Conservation (phyloP, 2,329 filamentous ascomycete genomes). For the Cytospora schulzeri region DNA sequence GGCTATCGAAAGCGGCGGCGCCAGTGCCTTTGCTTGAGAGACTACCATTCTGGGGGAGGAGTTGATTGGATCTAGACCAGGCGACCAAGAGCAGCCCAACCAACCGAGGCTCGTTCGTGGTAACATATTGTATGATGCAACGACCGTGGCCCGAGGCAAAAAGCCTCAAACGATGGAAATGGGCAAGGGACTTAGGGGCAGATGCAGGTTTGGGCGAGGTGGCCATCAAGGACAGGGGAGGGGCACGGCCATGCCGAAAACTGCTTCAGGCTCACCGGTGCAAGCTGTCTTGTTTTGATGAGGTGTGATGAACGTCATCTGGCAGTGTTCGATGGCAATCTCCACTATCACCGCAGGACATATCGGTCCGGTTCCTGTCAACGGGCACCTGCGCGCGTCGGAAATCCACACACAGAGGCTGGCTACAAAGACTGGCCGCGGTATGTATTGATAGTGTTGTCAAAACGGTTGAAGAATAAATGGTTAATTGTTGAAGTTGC, state of each 20-base stretch:
- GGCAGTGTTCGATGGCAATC: not conserved
- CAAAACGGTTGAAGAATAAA: not conserved
- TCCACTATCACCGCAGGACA: not conserved
- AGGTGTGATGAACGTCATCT: not conserved
- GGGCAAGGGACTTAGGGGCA: not conserved
- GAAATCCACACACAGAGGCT: not conserved
- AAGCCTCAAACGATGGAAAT: not conserved
- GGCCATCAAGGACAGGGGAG: not conserved
- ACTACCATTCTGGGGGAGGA: not conserved
- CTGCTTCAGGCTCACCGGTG: not conserved
- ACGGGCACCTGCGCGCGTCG: not conserved
- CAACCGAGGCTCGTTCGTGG: not conserved
- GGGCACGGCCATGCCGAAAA: not conserved
- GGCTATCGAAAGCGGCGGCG: conserved; percentile 91
- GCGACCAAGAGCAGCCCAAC: not conserved
- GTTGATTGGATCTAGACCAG: not conserved
- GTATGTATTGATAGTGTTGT: not conserved
- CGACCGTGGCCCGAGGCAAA: not conserved
- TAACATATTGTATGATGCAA: not conserved
- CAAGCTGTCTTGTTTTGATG: not conserved
- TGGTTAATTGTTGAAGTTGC: not conserved
- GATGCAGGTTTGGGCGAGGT: no score
- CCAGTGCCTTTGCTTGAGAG: conserved; percentile 54
- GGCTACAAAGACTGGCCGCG: not conserved
- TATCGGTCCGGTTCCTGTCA: not conserved